Evolutionary conservation across 1,139 yeast genomes (phyloP).

Genomic region (Candida dubliniensis): DNA sequence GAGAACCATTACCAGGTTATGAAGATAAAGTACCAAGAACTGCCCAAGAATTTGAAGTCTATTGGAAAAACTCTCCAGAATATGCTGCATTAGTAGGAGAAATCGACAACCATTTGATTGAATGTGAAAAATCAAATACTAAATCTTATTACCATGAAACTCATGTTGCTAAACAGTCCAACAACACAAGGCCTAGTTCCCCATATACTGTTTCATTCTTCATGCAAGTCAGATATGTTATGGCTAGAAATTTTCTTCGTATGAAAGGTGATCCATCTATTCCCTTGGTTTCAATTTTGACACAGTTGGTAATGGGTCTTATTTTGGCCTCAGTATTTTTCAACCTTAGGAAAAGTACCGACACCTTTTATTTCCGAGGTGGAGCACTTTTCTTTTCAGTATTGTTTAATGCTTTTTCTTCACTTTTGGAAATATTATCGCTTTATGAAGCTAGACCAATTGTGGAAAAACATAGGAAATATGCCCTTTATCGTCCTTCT

Average conservation of each 20-base stretch:
- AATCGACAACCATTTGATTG: conserved; percentile 18
- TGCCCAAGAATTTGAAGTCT: conserved; percentile 24
- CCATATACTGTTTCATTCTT: conserved; percentile 35
- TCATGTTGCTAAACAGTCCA: conserved; percentile 33
- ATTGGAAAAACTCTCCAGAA: conserved; percentile 26
- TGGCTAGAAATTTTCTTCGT: conserved; percentile 28
- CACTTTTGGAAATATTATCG: conserved; percentile 57
- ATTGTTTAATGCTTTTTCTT: conserved; percentile 55
- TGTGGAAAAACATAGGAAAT: conserved; percentile 60
- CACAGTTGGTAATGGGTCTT: conserved; percentile 33
- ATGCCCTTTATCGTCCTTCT: conserved; percentile 63
- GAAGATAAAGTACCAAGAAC: conserved; percentile 27
- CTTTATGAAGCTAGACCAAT: conserved; percentile 61
- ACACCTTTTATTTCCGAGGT: conserved; percentile 56
- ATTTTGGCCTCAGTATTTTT: conserved; percentile 52
- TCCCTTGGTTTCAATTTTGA: conserved; percentile 24
- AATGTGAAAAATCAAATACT: conserved; percentile 8
- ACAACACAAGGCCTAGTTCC: conserved; percentile 23
- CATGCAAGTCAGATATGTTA: conserved; percentile 34
- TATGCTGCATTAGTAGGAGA: conserved; percentile 15
- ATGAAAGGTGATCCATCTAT: conserved; percentile 33
- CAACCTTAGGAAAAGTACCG: conserved; percentile 45
- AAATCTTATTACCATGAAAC: conserved; percentile 20
- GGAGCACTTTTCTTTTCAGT: conserved; percentile 58
- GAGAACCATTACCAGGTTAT: conserved; percentile 51